phyloP scores from a whole-genome alignment of 257 asterid genomes.

The Linderniella brevidens region DNA sequence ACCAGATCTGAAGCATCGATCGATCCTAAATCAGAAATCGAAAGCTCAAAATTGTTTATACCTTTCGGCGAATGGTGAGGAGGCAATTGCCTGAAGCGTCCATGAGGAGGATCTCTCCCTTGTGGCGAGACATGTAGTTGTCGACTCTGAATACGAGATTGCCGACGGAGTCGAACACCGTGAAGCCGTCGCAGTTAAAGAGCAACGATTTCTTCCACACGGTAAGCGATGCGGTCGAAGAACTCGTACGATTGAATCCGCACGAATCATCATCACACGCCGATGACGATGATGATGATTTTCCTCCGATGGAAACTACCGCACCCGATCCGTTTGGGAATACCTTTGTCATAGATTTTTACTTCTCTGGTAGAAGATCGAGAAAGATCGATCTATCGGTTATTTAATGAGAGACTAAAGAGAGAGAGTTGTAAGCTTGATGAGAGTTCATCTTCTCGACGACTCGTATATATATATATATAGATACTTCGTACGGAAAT shows the following conservation, averaged over 20 bases:
- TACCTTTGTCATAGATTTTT: slow-evolving; percentile 25
- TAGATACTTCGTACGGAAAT: no score
- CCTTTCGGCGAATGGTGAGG: slow-evolving; percentile 69
- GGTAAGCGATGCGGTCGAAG: slow-evolving; percentile 24
- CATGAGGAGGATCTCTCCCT: slow-evolving; percentile 42
- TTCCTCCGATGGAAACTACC: not conserved
- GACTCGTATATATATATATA: no score
- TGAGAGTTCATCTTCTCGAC: no score
- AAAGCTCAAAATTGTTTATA: slow-evolving; percentile 3
- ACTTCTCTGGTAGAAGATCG: no score
- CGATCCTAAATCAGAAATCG: no score
- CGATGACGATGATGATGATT: not conserved
- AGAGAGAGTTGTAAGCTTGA: no score
- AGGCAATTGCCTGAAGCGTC: slow-evolving; percentile 50
- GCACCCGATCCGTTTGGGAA: slow-evolving; percentile 26
- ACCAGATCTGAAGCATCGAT: no score
- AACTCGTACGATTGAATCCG: not conserved
- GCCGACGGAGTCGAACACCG: slow-evolving; percentile 47
- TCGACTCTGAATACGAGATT: slow-evolving; percentile 66
- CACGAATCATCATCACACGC: not conserved
- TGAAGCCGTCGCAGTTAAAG: slow-evolving; percentile 59
- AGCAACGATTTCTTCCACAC: slow-evolving; percentile 75
- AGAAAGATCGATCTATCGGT: no score
- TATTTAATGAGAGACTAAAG: no score
- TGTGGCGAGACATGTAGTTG: slow-evolving; percentile 32